Conservation (phyloP, 495 filamentous ascomycete species). For the Aspergillus mulundensis region DNA sequence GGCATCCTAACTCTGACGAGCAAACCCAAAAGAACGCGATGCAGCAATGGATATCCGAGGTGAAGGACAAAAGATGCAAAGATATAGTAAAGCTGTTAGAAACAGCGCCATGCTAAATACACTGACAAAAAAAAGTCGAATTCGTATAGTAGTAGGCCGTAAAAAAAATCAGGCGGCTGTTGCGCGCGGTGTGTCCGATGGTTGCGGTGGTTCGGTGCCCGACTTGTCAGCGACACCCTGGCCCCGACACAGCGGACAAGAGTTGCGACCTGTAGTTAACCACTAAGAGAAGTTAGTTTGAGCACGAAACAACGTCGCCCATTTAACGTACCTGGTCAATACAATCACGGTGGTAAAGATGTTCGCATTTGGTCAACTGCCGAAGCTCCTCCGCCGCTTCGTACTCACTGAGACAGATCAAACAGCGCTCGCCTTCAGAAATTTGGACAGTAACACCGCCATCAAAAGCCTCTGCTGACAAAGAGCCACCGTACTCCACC, state of each 20-base stretch:
- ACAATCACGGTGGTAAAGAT: slow-evolving; percentile 70
- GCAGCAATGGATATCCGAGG: slow-evolving; percentile 33
- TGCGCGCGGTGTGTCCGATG: slow-evolving; percentile 19
- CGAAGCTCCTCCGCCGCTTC: slow-evolving; percentile 60
- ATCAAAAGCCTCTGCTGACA: slow-evolving; percentile 49
- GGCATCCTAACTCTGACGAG: slow-evolving; percentile 3
- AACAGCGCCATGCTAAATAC: slow-evolving; percentile 40
- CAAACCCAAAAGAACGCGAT: slow-evolving; percentile 20
- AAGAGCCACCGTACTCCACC: slow-evolving; percentile 39
- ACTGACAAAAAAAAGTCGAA: slow-evolving; percentile 3
- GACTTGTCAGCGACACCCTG: slow-evolving; percentile 56
- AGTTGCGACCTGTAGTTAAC: slow-evolving; percentile 76
- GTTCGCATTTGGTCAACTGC: slow-evolving; percentile 61
- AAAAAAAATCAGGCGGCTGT: slow-evolving; percentile 18
- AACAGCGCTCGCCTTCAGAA: slow-evolving; percentile 57
- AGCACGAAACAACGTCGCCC: slow-evolving; percentile 4
- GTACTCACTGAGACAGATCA: slow-evolving; percentile 71
- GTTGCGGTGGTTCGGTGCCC: slow-evolving; percentile 15
- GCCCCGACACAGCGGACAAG: slow-evolving; percentile 69
- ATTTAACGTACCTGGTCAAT: slow-evolving; percentile 63
- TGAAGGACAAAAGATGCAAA: slow-evolving; percentile 15
- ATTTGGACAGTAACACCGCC: slow-evolving; percentile 47
- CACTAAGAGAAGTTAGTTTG: slow-evolving; percentile 48
- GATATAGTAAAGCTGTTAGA: slow-evolving; percentile 29
- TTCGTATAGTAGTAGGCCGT: background rate